Base-by-base conservation (phyloP, 768 basidiomycete genomes). In the Boletus sp. region DNA sequence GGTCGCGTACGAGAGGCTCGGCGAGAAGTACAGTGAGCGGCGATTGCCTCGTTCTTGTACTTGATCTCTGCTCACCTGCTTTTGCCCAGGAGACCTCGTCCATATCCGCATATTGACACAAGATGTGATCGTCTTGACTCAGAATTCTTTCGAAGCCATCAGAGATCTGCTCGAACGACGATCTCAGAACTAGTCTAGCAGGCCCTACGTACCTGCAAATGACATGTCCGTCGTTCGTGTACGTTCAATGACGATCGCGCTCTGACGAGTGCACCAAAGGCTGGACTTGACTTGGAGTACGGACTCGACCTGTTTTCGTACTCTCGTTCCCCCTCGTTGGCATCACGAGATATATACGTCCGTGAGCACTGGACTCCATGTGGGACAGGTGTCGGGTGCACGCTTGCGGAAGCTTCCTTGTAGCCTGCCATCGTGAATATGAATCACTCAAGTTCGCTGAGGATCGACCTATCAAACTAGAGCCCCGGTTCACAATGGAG, bases 101-200 rank as follows among this genome's bases (percentile, higher is more conserved):
- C 49, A 56, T 47, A 36, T 58, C 48, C 54, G 57, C 11, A 36
- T 57, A 9, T 18, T 58, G 15, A 57, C 57, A 6, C 58, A 59
- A 47, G 55, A 59, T 32, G 3, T 51, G 18, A 59, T 57, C 17
- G 32, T 57, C 17, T 18, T 59, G 55, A 57, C n/a, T n/a, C n/a
- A n/a, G n/a, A n/a, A 57, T 42, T 59, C 58, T n/a, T 36, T 57
- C 14, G 58, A 57, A 50, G 49, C 20, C 5, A 47, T 57, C 24
- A 57, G 20, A 24, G 58, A 59, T 37, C 2, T 59, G 29, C 32
- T 59, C 0, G 58, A 57, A 15, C n/a, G 46, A 4, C 50, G 58
- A 33, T 59, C 55, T 18, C 49, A 51, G 20, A 51, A 50, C 37
- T 58, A 56, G 41, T 58, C 57, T 18, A 45, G 39, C 39, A 50